Evolutionary conservation across 768 basidiomycete species (phyloP).

Genomic region (Hypholoma sublateritium): DNA sequence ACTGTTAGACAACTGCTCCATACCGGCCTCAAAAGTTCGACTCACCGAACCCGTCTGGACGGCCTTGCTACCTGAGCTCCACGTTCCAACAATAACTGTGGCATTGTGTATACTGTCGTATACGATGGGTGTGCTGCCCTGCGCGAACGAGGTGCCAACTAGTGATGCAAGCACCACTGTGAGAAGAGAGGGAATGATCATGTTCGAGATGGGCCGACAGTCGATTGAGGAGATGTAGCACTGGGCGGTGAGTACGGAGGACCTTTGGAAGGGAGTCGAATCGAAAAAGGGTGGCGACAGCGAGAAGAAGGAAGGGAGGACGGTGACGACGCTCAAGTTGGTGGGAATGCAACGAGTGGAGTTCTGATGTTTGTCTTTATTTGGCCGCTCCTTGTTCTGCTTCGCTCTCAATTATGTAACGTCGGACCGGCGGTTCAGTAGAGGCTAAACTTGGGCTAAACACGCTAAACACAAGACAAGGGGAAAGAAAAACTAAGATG

Average conservation of each 20-base stretch:
- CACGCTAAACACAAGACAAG: too few relatives aligned
- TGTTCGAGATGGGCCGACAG: constrained; percentile 24
- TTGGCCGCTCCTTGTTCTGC: neutral
- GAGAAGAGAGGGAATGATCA: constrained; percentile 41
- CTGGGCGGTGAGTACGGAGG: neutral
- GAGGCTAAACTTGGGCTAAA: neutral
- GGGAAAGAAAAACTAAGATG: too few relatives aligned
- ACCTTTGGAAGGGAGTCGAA: constrained; percentile 7
- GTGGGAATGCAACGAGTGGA: constrained; percentile 29
- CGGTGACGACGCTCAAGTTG: constrained; percentile 23
- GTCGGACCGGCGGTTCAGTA: neutral
- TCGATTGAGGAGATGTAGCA: neutral
- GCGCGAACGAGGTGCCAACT: constrained; percentile 32
- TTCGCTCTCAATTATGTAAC: constrained; percentile 31
- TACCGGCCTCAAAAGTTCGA: constrained; percentile 18
- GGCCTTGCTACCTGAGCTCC: constrained; percentile 75
- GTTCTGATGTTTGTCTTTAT: constrained; percentile 10
- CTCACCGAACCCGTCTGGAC: constrained; percentile 85
- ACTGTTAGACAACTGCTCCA: constrained; percentile 4
- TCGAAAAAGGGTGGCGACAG: constrained; percentile 9
- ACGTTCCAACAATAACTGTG: constrained; percentile 76
- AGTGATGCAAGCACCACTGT: constrained; percentile 39
- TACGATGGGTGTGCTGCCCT: constrained; percentile 28
- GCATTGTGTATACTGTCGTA: constrained; percentile 58
- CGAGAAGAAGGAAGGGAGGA: constrained; percentile 18